phyloP scores from a whole-genome alignment of 768 basidiomycete species.

The Astraeus odoratus region DNA sequence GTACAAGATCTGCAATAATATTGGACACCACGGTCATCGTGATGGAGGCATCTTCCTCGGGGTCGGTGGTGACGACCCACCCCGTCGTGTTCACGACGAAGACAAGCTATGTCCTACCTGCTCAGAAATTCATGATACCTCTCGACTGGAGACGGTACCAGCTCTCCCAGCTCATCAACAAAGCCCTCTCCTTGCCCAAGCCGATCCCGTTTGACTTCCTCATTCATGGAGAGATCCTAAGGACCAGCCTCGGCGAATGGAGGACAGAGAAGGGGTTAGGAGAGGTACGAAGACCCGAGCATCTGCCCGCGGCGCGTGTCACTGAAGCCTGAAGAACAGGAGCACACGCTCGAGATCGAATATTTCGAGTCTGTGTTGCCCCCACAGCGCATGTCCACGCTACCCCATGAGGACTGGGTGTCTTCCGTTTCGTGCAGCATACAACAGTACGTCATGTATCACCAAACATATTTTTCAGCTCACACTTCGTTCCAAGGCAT shows the following conservation, averaged over 20 bases:
- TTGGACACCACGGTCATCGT: neutral
- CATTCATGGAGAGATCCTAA: conserved; percentile 72
- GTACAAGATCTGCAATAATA: neutral
- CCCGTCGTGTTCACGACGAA: conserved; percentile 71
- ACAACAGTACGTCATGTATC: conserved; percentile 10
- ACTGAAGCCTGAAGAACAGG: conserved; percentile 37
- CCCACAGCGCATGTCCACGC: conserved; percentile 69
- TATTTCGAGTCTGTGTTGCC: conserved; percentile 88
- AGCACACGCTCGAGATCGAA: conserved; percentile 88
- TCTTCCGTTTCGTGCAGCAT: conserved; percentile 65
- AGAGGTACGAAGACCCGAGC: conserved; percentile 39
- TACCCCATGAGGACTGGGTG: conserved; percentile 93
- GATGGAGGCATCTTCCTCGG: no score
- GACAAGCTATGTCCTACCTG: conserved; percentile 66
- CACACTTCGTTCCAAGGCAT: conserved; percentile 34
- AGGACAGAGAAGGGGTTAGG: conserved; percentile 61
- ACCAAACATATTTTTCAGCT: neutral
- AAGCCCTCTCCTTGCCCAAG: conserved; percentile 67
- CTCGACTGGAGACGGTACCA: conserved; percentile 90
- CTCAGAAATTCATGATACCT: conserved; percentile 91
- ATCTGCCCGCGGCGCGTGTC: neutral
- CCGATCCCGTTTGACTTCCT: conserved; percentile 93
- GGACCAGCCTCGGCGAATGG: conserved; percentile 69
- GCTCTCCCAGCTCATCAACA: conserved; percentile 95
- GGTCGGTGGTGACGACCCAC: conserved; percentile 21